Evolutionary conservation across 108 stramenopile species (phyloP).

Genomic region (Chaetoceros muelleri): DNA sequence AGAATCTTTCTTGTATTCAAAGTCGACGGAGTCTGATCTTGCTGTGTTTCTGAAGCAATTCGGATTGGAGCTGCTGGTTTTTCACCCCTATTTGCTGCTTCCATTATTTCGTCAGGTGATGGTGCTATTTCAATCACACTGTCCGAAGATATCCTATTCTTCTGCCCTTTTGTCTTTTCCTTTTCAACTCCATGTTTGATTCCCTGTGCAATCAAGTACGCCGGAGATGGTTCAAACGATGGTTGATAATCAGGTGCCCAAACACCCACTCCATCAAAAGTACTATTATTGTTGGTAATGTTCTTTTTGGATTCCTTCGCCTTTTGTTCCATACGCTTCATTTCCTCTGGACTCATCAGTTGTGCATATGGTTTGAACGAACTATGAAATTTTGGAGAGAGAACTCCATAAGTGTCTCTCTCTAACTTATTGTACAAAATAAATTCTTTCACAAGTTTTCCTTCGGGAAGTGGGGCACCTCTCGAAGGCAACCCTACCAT

Average conservation of each 20-base stretch:
- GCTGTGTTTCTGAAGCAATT: too few species aligned
- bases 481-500: slow-evolving; percentile 44
- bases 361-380: slow-evolving; percentile 21
- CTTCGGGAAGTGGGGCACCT: slow-evolving; percentile 39
- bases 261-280: slow-evolving; percentile 33
- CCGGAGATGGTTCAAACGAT: not conserved
- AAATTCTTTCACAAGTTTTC: slow-evolving; percentile 54
- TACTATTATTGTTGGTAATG: slow-evolving; percentile 30
- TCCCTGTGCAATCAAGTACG: slow-evolving; percentile 6
- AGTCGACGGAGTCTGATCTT: too few species aligned
- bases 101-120: slow-evolving; percentile 37
- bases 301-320: slow-evolving; percentile 38
- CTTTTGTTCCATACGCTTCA: slow-evolving; percentile 33
- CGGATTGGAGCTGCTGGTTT: slow-evolving; percentile 4
- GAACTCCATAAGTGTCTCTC: slow-evolving; percentile 10
- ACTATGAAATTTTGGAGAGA: not conserved
- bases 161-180: slow-evolving; percentile 3
- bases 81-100: slow-evolving; percentile 60
- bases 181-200: slow-evolving; percentile 1
- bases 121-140: slow-evolving; percentile 9
- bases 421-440: slow-evolving; percentile 46
- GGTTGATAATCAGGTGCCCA: slow-evolving; percentile 32
- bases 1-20: too few species aligned
- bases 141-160: not conserved
- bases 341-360: slow-evolving; percentile 22